Percentiles rank a stretch among this genome's conserved stretches.
Conservation (phyloP, 192 early-diverging fungal genomes). For the Piromyces sp. region DNA sequence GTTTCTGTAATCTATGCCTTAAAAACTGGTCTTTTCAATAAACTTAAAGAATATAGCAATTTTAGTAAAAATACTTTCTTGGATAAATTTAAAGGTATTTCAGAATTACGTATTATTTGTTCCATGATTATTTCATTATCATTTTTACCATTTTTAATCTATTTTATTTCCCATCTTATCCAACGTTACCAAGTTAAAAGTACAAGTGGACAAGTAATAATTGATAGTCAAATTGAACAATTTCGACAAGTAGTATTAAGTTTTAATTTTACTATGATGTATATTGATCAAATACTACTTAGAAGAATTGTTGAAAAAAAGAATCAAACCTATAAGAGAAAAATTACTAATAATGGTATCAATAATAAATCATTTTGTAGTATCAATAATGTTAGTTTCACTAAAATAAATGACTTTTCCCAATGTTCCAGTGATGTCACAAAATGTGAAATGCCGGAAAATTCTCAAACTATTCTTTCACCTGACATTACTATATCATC, state of each 20-base stretch:
- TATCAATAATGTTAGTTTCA: no score
- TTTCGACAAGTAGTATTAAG: background rate
- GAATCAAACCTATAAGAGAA: no score
- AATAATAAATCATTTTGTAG: no score
- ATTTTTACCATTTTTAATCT: background rate
- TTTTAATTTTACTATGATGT: background rate
- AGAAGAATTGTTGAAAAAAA: background rate
- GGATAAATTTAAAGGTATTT: background rate
- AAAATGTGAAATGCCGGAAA: no score
- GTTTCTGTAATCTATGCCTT: background rate
- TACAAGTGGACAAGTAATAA: no score
- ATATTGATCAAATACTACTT: background rate
- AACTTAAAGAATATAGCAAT: background rate
- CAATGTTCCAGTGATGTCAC: no score
- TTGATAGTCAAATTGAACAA: background rate
- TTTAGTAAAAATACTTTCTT: background rate
- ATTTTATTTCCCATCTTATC: background rate
- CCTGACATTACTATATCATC: no score
- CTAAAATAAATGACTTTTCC: no score
- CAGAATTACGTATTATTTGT: background rate
- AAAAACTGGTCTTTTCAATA: background rate
- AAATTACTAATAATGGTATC: no score
- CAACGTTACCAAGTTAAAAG: background rate
- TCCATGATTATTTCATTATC: background rate
- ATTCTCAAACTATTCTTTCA: no score